Percentiles rank a stretch among this genome's conserved stretches.
These are phyloP conservation scores for Verticillium zaregamsianum DNA, from an alignment of 2,329 filamentous ascomycete species.

Conservation along the genomic window DNA sequence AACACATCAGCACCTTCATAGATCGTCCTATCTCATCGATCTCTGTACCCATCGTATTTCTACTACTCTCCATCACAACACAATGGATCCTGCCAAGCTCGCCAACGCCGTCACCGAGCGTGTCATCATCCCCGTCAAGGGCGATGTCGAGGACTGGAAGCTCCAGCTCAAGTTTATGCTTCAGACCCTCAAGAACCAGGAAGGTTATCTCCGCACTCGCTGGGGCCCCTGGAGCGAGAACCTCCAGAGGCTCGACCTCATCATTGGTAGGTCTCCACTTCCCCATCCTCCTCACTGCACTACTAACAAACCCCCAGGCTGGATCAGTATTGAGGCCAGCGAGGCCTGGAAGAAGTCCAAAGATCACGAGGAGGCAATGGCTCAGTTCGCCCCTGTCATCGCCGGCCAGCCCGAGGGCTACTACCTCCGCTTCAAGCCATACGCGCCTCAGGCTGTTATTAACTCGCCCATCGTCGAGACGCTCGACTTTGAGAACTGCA, in stretches of 20 bases:
- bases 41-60: background rate
- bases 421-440: conserved; percentile 20
- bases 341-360: conserved; percentile 14
- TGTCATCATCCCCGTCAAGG: conserved; percentile 18
- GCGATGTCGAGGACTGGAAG: conserved; percentile 22
- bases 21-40: no score
- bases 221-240: conserved; percentile 22
- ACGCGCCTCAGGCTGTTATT: conserved; percentile 21
- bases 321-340: conserved; percentile 16
- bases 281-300: background rate
- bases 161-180: conserved; percentile 20
- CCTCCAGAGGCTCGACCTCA: conserved; percentile 19
- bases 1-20: background rate
- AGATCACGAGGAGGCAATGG: conserved; percentile 14
- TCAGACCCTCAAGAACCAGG: conserved; percentile 19
- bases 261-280: conserved; percentile 14
- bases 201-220: conserved; percentile 21
- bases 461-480: conserved; percentile 27
- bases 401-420: conserved; percentile 16
- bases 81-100: conserved; percentile 11
- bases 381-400: conserved; percentile 14
- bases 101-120: conserved; percentile 13
- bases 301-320: conserved; percentile 12
- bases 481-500: conserved; percentile 36
- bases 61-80: background rate